Conservation (phyloP, 176 grass and related monocot species). For the Triticum urartu region DNA sequence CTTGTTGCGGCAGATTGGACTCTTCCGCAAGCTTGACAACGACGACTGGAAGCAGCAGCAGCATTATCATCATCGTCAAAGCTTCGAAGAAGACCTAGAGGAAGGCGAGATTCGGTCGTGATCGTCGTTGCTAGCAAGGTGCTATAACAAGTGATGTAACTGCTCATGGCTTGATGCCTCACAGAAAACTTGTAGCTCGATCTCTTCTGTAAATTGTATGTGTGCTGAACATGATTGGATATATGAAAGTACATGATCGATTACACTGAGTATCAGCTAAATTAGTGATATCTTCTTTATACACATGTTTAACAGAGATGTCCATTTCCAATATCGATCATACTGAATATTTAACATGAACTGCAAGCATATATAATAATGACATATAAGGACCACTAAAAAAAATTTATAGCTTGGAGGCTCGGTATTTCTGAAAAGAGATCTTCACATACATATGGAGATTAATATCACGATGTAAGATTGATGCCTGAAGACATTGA, state of each 20-base stretch:
- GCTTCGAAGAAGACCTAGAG: background rate
- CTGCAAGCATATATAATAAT: no score
- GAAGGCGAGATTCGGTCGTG: background rate
- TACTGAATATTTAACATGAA: no score
- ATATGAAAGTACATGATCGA: background rate
- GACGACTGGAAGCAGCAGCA: background rate
- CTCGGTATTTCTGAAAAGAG: background rate
- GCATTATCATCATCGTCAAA: background rate
- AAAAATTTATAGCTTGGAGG: background rate
- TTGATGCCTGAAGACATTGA: no score
- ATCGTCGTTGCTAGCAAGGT: background rate
- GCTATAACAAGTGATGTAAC: background rate
- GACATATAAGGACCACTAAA: background rate
- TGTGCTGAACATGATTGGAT: background rate
- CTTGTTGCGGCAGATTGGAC: background rate
- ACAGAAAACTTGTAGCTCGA: no score
- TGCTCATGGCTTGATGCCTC: no score
- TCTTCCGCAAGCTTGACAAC: background rate
- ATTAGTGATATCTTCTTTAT: background rate
- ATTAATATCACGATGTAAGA: no score
- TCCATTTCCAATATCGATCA: no score
- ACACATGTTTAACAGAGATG: background rate
- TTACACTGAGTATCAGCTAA: background rate
- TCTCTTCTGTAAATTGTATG: background rate
- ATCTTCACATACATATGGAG: no score